phyloP scores from a whole-genome alignment of 2,329 filamentous ascomycete species.

The Penicillium sp. region DNA sequence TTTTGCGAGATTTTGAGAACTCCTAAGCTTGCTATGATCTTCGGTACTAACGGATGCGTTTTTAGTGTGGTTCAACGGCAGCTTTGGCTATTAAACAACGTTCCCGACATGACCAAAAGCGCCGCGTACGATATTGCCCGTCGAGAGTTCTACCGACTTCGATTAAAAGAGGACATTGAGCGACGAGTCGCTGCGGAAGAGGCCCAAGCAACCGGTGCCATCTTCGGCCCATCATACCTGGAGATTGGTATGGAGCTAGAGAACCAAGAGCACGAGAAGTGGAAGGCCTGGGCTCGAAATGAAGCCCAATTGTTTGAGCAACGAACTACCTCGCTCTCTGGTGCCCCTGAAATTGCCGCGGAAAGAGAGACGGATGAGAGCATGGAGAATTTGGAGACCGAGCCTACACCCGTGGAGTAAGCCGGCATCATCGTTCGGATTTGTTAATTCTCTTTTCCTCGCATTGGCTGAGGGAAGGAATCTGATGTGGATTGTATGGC shows the following conservation, averaged over 20 bases:
- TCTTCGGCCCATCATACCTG: constrained; percentile 71
- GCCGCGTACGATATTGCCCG: constrained; percentile 81
- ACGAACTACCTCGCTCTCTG: constrained; percentile 41
- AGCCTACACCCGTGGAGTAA: constrained; percentile 6
- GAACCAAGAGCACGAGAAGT: constrained; percentile 69
- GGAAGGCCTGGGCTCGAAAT: constrained; percentile 71
- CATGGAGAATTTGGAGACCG: constrained; percentile 7
- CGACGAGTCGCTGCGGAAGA: constrained; percentile 80
- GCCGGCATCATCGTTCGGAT: too few relatives aligned
- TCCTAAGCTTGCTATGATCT: neutral
- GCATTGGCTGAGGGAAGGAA: too few relatives aligned
- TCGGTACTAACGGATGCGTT: neutral
- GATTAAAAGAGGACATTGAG: constrained; percentile 77
- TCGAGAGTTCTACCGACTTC: constrained; percentile 80
- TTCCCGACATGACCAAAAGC: constrained; percentile 53
- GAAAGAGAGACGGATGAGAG: constrained; percentile 29
- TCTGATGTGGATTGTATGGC: too few relatives aligned
- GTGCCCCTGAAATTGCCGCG: constrained; percentile 36
- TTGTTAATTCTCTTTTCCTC: too few relatives aligned
- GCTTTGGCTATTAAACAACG: constrained; percentile 69
- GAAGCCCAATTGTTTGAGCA: constrained; percentile 48
- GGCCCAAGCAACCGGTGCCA: constrained; percentile 74
- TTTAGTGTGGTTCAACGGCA: constrained; percentile 86
- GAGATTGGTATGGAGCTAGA: constrained; percentile 79
- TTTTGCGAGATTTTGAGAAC: neutral